phyloP scores from a whole-genome alignment of 2,329 filamentous ascomycete species.

The Diplodia mutila region DNA sequence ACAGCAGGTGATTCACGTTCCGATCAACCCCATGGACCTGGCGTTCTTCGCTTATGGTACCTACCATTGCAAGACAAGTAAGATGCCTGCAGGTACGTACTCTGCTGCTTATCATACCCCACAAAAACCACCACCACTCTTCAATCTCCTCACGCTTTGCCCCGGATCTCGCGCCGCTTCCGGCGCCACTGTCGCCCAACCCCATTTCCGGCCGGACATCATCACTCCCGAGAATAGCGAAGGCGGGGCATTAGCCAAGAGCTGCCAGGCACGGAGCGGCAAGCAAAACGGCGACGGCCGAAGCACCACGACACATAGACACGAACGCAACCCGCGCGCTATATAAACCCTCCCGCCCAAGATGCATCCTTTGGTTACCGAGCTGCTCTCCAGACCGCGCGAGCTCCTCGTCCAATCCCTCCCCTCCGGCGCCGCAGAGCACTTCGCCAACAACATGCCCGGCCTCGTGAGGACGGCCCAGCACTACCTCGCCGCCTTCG shows the following conservation, averaged over 20 bases:
- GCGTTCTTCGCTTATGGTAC: not conserved
- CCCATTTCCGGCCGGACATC: not conserved
- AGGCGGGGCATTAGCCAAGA: not conserved
- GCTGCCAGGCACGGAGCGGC: not conserved
- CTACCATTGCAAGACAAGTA: too few relatives aligned
- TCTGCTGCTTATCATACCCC: not conserved
- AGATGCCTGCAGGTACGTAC: not conserved
- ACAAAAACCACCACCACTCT: not conserved
- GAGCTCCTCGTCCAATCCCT: not conserved
- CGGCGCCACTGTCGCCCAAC: not conserved
- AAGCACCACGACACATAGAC: conserved; percentile 2
- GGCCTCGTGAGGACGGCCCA: not conserved
- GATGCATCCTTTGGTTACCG: not conserved
- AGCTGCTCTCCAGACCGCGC: not conserved
- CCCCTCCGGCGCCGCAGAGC: not conserved
- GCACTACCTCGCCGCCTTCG: conserved; percentile 10
- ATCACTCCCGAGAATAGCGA: not conserved
- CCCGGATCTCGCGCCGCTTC: conserved; percentile 8
- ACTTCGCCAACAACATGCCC: not conserved
- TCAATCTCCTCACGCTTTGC: not conserved
- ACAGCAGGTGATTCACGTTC: not conserved
- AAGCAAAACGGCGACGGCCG: not conserved
- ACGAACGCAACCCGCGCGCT: not conserved
- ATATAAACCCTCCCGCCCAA: not conserved
- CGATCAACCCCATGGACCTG: not conserved